These are phyloP conservation scores for Collybia sordida DNA, from an alignment of 768 basidiomycete species.

Conservation along the genomic window DNA sequence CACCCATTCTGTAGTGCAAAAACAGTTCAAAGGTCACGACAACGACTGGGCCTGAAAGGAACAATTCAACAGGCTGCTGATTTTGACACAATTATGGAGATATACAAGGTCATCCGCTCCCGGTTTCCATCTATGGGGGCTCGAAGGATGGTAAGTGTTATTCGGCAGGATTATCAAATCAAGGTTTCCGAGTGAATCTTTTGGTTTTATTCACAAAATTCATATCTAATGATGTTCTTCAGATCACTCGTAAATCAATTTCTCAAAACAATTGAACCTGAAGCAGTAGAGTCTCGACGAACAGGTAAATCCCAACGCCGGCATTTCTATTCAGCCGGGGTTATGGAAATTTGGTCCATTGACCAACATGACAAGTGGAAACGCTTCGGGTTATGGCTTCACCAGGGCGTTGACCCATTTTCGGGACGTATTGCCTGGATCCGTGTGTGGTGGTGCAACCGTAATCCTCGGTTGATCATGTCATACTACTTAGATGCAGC, in stretches of 20 bases:
- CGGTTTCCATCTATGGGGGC: conserved; percentile 20
- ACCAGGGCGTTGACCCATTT: conserved; percentile 27
- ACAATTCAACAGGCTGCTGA: conserved; percentile 3
- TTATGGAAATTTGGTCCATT: conserved; percentile 33
- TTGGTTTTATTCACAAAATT: no score
- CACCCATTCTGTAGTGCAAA: neutral
- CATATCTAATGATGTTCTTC: neutral
- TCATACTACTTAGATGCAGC: conserved; percentile 26
- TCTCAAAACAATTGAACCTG: conserved; percentile 2
- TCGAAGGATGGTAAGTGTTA: conserved; percentile 9
- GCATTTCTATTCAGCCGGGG: conserved; percentile 38
- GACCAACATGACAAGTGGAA: conserved; percentile 48
- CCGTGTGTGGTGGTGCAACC: conserved; percentile 33
- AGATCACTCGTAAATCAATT: conserved; percentile 5
- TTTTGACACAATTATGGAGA: conserved; percentile 2
- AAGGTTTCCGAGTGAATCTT: conserved; percentile 16
- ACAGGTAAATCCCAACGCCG: conserved; percentile 21
- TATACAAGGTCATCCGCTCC: neutral
- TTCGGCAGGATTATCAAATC: conserved; percentile 12
- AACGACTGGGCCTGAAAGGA: conserved; percentile 5
- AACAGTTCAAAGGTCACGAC: conserved; percentile 1
- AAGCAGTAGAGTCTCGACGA: conserved; percentile 16
- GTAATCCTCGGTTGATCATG: conserved; percentile 22
- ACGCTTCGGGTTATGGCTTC: conserved; percentile 33
- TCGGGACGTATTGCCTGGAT: conserved; percentile 26